Evolutionary conservation across 306 rosid genomes (phyloP), one percentile per base, ranked within the genome.

Genomic region (Prunus kanzakura): DNA sequence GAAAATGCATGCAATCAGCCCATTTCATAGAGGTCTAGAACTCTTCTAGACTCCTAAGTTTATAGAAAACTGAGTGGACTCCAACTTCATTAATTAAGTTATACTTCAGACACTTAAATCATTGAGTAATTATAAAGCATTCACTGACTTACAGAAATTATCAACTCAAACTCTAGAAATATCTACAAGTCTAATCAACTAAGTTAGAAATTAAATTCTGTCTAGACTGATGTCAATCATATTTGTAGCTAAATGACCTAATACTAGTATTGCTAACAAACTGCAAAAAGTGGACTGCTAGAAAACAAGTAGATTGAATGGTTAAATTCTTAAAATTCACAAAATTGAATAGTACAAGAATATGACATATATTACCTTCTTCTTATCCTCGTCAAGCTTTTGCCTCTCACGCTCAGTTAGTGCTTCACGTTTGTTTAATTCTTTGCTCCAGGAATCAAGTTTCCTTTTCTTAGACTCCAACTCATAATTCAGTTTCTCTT

Each of bases 371-470:
- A 10, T 73, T 76, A 92, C 99, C 99, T 90, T 90, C 84, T 83
- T 83, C 81, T 79, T 90, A 20, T 95, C 99, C 71, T 92, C 99
- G 8, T 89, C 97, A 67, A 92, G 99, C 76, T 91, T 89, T 78
- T 84, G 93, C 78, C 91, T 90, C 85, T 95, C 97, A 58, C 87
- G 91, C 78, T 91, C 96, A 72, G 99, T 95, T 62, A 88, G 71
- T 49, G 86, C 93, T 87, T 95, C 97, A 2, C 97, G 92, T 76
- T 89, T 92, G 89, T 92, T 89, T 63, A 95, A 76, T 78, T 90
- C 90, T 79, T 89, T 92, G 79, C 90, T 92, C 97, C 99, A 86
- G 45, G 86, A 64, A 83, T 95, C 97, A 79, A 95, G 95, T 82
- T 86, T 89, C 85, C 80, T 82, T 79, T 82, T 92, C 77, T 95